Base-by-base conservation (phyloP, 306 rosid species). In the Gillenia trifoliata region DNA sequence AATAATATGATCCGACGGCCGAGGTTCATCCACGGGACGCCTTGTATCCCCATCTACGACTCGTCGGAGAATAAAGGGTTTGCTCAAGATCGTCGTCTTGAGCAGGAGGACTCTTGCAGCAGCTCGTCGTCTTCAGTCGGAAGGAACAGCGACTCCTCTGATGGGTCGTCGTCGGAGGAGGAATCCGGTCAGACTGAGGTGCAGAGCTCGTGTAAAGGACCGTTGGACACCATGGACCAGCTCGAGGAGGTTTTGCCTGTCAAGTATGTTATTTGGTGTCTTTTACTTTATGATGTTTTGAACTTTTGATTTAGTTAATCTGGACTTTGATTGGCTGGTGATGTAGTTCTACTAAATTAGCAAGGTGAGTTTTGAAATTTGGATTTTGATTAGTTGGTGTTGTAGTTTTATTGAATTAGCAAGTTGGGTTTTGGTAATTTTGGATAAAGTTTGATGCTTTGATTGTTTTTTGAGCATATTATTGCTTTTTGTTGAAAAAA, bases 181-280 rank as follows among this genome's bases (percentile, higher is more conserved):
- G 89, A 84, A 23, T 86, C 90, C 29, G 89, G 81, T 29, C 86
- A 84, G 26, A 66, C 28, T 55, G 89, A 86, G 86, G 85, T 76
- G 33, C 88, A 83, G 83, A 89, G 87, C 87, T 82, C 84, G 10
- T 77, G 68, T 66, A 88, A 87, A 79, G 88, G 89, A 20, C 88
- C 92, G 12, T 71, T 91, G 78, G 97, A 87, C 68, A 81, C 87
- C 72, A 77, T 91, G 38, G 85, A 85, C 33, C 88, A 73, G 81
- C 83, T 91, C 12, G 90, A 86, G 76, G 80, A 86, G 19, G 95
- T 77, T 77, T 88, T 91, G n/a, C 97, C 95, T 0, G 67, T 82
- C 79, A 91, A 89, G 95, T 91, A 74, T 47, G 92, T 76, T 40
- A 30, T 3, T 80, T 52, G 25, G 5, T 47, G 12, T 13, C 64